These are phyloP conservation scores for Candida sakaeoensis DNA, from an alignment of 805 yeast genomes.

Conservation along the genomic window DNA sequence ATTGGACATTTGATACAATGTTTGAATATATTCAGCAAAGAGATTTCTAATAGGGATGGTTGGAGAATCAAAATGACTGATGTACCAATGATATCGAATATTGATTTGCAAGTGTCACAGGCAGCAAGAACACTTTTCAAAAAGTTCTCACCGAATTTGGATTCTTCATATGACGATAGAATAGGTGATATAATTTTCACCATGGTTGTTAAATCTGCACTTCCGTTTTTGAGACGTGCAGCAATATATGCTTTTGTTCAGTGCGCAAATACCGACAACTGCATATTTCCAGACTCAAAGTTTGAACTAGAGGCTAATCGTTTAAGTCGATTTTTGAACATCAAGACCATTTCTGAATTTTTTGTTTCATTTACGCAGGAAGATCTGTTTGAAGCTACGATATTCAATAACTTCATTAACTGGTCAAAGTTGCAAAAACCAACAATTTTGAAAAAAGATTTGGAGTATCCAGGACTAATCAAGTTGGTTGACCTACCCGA, in stretches of 20 bases:
- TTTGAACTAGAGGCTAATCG: slow-evolving; percentile 49
- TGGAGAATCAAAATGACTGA: slow-evolving; percentile 28
- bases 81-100: slow-evolving; percentile 29
- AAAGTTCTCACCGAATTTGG: slow-evolving; percentile 10
- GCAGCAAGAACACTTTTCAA: slow-evolving; percentile 22
- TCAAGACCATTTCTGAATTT: slow-evolving; percentile 25
- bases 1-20: slow-evolving; percentile 52
- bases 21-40: slow-evolving; percentile 20
- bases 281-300: slow-evolving; percentile 18
- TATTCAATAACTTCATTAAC: slow-evolving; percentile 21
- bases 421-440: slow-evolving; percentile 1
- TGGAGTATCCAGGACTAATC: slow-evolving; percentile 67
- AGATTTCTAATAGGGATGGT: slow-evolving; percentile 23
- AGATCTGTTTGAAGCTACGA: slow-evolving; percentile 21
- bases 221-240: slow-evolving; percentile 64
- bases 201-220: slow-evolving; percentile 51
- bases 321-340: slow-evolving; percentile 46
- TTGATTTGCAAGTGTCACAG: slow-evolving; percentile 19
- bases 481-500: slow-evolving; percentile 61
- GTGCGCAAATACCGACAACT: slow-evolving; percentile 44
- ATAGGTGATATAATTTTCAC: slow-evolving; percentile 45
- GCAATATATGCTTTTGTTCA: slow-evolving; percentile 53
- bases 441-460: slow-evolving; percentile 14
- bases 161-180: slow-evolving; percentile 15
- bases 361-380: slow-evolving; percentile 15